Percentiles rank a stretch among this genome's conserved stretches.
Evolutionary conservation across 2,329 filamentous ascomycete genomes (phyloP).

Genomic region (Diaporthe ampelina): DNA sequence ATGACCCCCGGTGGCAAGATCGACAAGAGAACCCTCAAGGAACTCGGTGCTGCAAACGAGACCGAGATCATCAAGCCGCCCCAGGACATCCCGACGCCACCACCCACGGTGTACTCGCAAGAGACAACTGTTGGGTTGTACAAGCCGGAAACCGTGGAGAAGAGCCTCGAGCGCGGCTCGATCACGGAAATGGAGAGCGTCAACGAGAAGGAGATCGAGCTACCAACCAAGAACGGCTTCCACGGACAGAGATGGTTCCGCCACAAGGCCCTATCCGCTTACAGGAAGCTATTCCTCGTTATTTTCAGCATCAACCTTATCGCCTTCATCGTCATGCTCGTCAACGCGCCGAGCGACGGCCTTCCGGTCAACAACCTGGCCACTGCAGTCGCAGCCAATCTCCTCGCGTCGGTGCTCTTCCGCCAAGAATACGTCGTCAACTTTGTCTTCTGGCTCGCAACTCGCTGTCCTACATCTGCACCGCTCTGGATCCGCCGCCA

Average conservation of each 20-base stretch:
- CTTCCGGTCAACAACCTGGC: conserved; percentile 46
- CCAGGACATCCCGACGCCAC: conserved; percentile 42
- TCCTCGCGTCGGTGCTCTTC: conserved; percentile 64
- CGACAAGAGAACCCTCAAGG: conserved; percentile 62
- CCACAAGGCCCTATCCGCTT: conserved; percentile 64
- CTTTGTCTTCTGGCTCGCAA: conserved; percentile 43
- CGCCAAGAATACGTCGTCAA: conserved; percentile 69
- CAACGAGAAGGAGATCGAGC: conserved; percentile 43
- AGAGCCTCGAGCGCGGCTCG: conserved; percentile 47
- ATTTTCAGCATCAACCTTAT: conserved; percentile 65
- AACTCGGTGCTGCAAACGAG: conserved; percentile 22
- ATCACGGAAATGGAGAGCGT: conserved; percentile 40
- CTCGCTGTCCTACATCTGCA: conserved; percentile 54
- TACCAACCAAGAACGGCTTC: conserved; percentile 58
- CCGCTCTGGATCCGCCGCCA: conserved; percentile 64
- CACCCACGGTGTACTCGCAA: conserved; percentile 18
- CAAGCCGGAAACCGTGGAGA: conserved; percentile 36
- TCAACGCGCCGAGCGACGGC: conserved; percentile 45
- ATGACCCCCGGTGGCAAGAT: conserved; percentile 70
- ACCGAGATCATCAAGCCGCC: conserved; percentile 36
- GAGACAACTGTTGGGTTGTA: conserved; percentile 14
- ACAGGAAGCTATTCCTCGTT: conserved; percentile 69
- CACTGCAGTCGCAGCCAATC: conserved; percentile 59
- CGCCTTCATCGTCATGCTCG: conserved; percentile 60
- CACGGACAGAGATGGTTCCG: conserved; percentile 57